Conservation (phyloP, 192 early-diverging fungal species). For the Spizellomyces sp. region DNA sequence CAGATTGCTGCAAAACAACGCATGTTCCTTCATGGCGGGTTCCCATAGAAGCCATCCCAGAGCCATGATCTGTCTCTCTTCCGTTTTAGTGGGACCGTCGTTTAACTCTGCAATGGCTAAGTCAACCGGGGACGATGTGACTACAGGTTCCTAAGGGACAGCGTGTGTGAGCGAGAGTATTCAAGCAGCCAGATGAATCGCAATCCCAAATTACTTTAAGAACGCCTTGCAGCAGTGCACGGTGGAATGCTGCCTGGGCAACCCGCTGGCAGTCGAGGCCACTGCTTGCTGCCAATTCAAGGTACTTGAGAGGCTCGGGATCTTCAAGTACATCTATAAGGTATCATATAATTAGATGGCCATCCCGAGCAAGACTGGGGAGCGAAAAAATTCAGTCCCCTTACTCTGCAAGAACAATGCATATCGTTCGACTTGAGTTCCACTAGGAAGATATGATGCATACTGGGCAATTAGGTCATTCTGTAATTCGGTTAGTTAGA, state of each 20-base stretch:
- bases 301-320: conserved; percentile 2
- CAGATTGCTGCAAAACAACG: conserved; percentile 45
- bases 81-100: conserved; percentile 3
- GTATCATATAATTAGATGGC: neutral
- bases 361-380: neutral
- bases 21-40: conserved; percentile 44
- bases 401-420: conserved; percentile 47
- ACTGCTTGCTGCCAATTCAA: conserved; percentile 26
- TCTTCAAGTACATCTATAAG: conserved; percentile 15
- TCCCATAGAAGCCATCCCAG: conserved; percentile 63
- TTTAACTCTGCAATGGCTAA: conserved; percentile 17
- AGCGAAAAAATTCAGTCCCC: neutral
- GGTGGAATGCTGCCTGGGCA: conserved; percentile 19
- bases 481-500: neutral
- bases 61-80: conserved; percentile 48
- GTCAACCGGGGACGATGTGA: neutral
- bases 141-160: neutral
- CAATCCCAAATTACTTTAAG: conserved; percentile 9
- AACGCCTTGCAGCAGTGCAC: conserved; percentile 32
- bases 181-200: neutral
- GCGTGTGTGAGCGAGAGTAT: neutral
- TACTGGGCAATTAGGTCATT: conserved; percentile 58
- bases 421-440: conserved; percentile 49
- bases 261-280: conserved; percentile 48
- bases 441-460: conserved; percentile 46